Percentiles rank a stretch among this genome's conserved stretches.
Evolutionary conservation across 768 basidiomycete genomes (phyloP).

Genomic region (Pleurotus giganteus): DNA sequence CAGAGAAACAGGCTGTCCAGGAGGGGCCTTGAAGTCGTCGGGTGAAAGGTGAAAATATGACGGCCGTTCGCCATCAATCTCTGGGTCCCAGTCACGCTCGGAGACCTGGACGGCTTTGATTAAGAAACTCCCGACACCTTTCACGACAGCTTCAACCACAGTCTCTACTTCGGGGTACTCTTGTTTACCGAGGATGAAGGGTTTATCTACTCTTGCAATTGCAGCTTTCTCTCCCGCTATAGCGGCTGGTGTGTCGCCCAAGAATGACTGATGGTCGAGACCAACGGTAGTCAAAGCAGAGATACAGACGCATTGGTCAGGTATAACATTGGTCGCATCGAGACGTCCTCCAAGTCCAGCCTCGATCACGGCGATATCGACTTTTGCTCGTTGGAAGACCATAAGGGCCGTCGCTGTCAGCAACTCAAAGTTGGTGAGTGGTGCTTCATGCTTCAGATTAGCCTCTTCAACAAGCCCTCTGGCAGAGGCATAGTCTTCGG

Average conservation of each 20-base stretch:
- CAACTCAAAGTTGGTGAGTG: conserved; percentile 78
- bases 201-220: conserved; percentile 63
- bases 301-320: conserved; percentile 63
- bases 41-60: conserved; percentile 28
- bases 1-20: conserved; percentile 40
- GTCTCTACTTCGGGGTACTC: conserved; percentile 45
- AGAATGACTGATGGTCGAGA: conserved; percentile 89
- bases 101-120: conserved; percentile 34
- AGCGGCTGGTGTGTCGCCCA: conserved; percentile 70
- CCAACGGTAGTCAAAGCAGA: conserved; percentile 88
- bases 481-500: conserved; percentile 43
- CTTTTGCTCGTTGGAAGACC: conserved; percentile 63
- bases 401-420: conserved; percentile 78
- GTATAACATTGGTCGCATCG: conserved; percentile 92
- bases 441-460: conserved; percentile 39
- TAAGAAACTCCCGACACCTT: conserved; percentile 39
- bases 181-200: conserved; percentile 70
- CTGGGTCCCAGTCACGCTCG: conserved; percentile 30
- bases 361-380: conserved; percentile 87
- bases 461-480: conserved; percentile 46
- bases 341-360: conserved; percentile 92
- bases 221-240: conserved; percentile 85
- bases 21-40: conserved; percentile 31
- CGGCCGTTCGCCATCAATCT: conserved; percentile 30
- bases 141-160: conserved; percentile 42